Percentiles rank a stretch among this genome's conserved stretches.
These are phyloP conservation scores for Crithidia thermophila DNA, from an alignment of 208 protist genomes.

Conservation along the genomic window DNA sequence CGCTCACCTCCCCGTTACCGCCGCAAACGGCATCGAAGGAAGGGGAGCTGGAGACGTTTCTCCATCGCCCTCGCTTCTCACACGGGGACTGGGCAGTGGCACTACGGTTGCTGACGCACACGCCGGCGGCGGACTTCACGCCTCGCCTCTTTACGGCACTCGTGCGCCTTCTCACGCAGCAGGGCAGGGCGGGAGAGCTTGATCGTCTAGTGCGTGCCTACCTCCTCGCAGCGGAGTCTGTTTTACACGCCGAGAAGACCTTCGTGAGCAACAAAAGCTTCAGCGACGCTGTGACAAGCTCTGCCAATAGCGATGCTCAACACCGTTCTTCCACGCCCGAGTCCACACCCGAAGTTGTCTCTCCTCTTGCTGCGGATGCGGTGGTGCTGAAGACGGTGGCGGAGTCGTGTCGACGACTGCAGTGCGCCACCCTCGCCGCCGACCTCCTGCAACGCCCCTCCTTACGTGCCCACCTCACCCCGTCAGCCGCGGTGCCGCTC, in stretches of 20 bases:
- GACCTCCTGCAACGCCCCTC: neutral
- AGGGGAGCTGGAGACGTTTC: neutral
- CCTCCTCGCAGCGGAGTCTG: neutral
- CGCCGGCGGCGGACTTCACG: slow-evolving; percentile 12
- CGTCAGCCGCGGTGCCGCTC: slow-evolving; percentile 30
- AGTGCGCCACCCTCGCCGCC: slow-evolving; percentile 7
- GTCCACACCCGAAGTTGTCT: too few species aligned
- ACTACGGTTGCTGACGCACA: slow-evolving; percentile 6
- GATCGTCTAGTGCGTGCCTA: slow-evolving; percentile 8
- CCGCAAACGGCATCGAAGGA: too few species aligned
- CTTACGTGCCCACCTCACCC: slow-evolving; percentile 17
- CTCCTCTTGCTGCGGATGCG: neutral
- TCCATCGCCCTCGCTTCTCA: neutral
- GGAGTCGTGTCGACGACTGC: slow-evolving; percentile 17
- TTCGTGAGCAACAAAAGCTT: neutral
- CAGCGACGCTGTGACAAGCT: neutral
- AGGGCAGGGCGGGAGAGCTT: slow-evolving; percentile 4
- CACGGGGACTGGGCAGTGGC: slow-evolving; percentile 2
- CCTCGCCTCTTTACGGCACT: slow-evolving; percentile 24
- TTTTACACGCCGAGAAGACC: neutral
- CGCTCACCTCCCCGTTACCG: too few species aligned
- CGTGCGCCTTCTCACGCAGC: slow-evolving; percentile 13
- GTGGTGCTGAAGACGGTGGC: slow-evolving; percentile 25
- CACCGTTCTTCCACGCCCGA: too few species aligned
- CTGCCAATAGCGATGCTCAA: too few species aligned